These are phyloP conservation scores for Sequoia sempervirens DNA, from an alignment of 75 land plant species.

Conservation along the genomic window DNA sequence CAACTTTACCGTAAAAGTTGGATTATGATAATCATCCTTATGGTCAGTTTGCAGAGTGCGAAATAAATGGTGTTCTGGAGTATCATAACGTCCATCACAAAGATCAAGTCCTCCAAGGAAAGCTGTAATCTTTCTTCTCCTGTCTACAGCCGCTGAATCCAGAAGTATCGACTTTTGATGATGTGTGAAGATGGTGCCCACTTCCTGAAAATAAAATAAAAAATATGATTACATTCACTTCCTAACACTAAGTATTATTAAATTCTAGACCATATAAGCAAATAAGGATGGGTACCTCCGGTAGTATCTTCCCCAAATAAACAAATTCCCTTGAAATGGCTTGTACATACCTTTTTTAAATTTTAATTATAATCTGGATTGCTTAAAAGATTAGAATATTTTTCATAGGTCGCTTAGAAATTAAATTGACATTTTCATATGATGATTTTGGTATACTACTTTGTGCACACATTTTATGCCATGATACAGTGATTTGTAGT, in stretches of 20 bases:
- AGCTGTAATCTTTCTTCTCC: constrained; percentile 46
- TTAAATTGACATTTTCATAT: background rate
- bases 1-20: constrained; percentile 47
- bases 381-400: background rate
- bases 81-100: constrained; percentile 65
- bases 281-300: background rate
- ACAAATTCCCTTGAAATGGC: background rate
- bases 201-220: constrained; percentile 28
- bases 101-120: constrained; percentile 72
- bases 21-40: constrained; percentile 58
- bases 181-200: constrained; percentile 64
- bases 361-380: background rate
- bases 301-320: background rate
- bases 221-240: background rate
- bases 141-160: constrained; percentile 50
- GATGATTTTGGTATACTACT: background rate
- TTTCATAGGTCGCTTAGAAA: too few species aligned
- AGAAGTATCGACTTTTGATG: constrained; percentile 68
- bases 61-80: constrained; percentile 54
- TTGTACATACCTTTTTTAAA: background rate
- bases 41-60: constrained; percentile 36
- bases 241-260: background rate
- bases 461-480: too few species aligned
- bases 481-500: too few species aligned
- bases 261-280: background rate